Conservation (phyloP, 306 rosid species). For the Pterocarpus santalinus region DNA sequence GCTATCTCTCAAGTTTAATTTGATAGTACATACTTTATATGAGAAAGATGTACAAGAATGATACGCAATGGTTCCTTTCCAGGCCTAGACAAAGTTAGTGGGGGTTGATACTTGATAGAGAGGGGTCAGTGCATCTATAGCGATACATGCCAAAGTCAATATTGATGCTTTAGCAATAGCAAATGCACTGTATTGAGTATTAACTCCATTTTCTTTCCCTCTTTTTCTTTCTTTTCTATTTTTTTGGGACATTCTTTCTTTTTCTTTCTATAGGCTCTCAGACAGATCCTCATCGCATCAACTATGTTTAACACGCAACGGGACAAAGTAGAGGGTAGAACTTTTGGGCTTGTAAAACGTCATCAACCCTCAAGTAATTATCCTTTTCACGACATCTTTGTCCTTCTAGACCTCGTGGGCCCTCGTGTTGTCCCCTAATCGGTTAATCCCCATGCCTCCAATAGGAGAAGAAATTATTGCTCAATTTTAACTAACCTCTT, state of each 20-base stretch:
- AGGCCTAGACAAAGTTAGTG: slow-evolving; percentile 52
- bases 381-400: slow-evolving; percentile 49
- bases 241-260: not conserved
- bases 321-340: slow-evolving; percentile 32
- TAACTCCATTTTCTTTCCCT: not conserved
- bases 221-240: not conserved
- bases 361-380: slow-evolving; percentile 40
- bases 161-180: slow-evolving; percentile 32
- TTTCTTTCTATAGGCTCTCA: not conserved
- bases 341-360: slow-evolving; percentile 45
- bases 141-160: slow-evolving; percentile 50
- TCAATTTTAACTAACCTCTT: not conserved
- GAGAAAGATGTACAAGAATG: slow-evolving; percentile 36
- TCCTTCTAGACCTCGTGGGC: slow-evolving; percentile 40
- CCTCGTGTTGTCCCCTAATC: not conserved
- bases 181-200: slow-evolving; percentile 41
- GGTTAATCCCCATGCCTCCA: not conserved
- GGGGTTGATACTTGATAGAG: slow-evolving; percentile 49
- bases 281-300: slow-evolving; percentile 39
- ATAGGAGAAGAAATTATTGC: not conserved
- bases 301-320: slow-evolving; percentile 44
- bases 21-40: slow-evolving; percentile 32
- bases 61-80: slow-evolving; percentile 44
- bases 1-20: not conserved
- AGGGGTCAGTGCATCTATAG: slow-evolving; percentile 41